Conservation (phyloP, 2,329 filamentous ascomycete species). For the Colletotrichum shisoi region DNA sequence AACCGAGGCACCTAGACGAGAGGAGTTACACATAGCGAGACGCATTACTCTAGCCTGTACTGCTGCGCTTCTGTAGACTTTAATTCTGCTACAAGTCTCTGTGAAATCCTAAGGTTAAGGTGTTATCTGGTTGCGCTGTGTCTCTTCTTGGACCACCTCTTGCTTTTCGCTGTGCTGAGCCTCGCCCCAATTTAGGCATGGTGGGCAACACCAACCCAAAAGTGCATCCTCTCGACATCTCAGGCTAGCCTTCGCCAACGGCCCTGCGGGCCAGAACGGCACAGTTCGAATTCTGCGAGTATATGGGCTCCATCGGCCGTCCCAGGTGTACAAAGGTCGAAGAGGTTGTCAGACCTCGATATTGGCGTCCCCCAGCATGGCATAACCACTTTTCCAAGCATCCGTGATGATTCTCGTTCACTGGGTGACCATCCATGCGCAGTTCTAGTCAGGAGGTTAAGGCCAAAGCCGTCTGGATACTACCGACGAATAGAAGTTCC, state of each 20-base stretch:
- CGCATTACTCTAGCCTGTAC: neutral
- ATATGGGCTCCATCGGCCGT: too few species aligned
- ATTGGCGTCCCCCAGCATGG: neutral
- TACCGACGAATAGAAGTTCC: neutral
- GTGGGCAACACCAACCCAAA: slow-evolving; percentile 17
- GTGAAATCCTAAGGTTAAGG: slow-evolving; percentile 1
- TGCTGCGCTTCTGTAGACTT: neutral
- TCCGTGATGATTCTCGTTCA: neutral
- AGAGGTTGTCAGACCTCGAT: neutral
- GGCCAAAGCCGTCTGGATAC: too few species aligned
- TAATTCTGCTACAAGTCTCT: neutral
- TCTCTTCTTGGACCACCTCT: slow-evolving; percentile 27
- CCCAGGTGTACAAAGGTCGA: neutral
- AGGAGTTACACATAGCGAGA: neutral
- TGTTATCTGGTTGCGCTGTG: slow-evolving; percentile 27
- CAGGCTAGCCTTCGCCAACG: neutral
- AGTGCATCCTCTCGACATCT: neutral
- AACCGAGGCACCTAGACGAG: neutral
- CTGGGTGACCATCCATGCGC: neutral
- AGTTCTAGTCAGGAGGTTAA: too few species aligned
- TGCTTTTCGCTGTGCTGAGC: slow-evolving; percentile 27
- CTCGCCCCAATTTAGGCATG: slow-evolving; percentile 34
- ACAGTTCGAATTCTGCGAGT: neutral
- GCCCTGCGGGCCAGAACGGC: neutral
- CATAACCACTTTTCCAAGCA: neutral